Evolutionary conservation across 805 yeast genomes (phyloP).

Genomic region (Candida ovalis): DNA sequence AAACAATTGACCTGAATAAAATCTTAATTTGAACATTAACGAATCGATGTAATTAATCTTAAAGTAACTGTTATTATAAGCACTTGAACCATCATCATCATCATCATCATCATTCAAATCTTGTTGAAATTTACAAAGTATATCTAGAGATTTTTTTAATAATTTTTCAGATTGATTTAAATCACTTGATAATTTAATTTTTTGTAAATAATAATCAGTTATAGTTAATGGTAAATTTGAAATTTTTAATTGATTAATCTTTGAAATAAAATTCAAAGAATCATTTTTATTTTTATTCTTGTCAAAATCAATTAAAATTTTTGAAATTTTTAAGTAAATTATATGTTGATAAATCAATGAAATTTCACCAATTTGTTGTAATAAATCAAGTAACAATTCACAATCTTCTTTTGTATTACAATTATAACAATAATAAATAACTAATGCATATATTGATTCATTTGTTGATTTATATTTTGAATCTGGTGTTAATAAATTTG

Average conservation of each 20-base stretch:
- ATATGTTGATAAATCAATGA: slow-evolving; percentile 9
- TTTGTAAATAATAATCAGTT: slow-evolving; percentile 11
- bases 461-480: background rate
- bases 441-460: slow-evolving; percentile 3
- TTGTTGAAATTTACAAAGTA: background rate
- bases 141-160: slow-evolving; percentile 13
- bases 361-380: slow-evolving; percentile 11
- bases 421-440: slow-evolving; percentile 7
- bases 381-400: slow-evolving; percentile 4
- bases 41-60: background rate
- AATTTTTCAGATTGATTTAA: slow-evolving; percentile 9
- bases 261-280: slow-evolving; percentile 4
- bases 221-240: slow-evolving; percentile 6
- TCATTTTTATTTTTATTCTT: slow-evolving; percentile 1
- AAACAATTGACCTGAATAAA: background rate
- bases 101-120: background rate
- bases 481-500: background rate
- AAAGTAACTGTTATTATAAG: background rate
- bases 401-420: slow-evolving; percentile 4
- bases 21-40: background rate
- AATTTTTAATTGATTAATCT: slow-evolving; percentile 16
- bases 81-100: background rate
- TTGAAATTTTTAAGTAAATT: slow-evolving; percentile 11
- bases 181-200: slow-evolving; percentile 7
- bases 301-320: slow-evolving; percentile 3